Base-by-base conservation (phyloP, 257 asterid species). In the Rauvolfia tetraphylla region DNA sequence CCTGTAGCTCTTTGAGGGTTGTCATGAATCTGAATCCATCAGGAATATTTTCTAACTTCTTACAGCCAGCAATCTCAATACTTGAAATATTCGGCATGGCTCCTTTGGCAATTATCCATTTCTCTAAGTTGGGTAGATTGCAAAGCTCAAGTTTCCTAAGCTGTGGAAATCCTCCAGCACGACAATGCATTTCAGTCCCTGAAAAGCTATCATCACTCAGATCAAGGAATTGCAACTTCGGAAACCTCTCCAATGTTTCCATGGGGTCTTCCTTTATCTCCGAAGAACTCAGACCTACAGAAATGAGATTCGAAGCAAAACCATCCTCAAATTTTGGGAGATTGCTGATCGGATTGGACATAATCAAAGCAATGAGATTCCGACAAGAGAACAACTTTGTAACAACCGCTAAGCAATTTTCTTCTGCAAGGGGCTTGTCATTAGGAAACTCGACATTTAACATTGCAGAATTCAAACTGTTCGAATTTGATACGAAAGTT, bases 401-500 rank as follows among this genome's bases (percentile, higher is more conserved):
- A 9, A 56, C 7, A 23, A 56, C 3, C 7, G 31, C 0, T 5
- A 13, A 56, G 3, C 29, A 1, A 23, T 56, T n/a, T 13, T 22
- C 62, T 5, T 25, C 23, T 12, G 62, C 63, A 68, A 0, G 79
- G 3, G 53, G 86, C 77, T 74, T 90, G 84, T 39, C 77, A 80
- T 0, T 4, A 41, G 71, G 71, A 78, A 87, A 17, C 81, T 79
- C 41, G 1, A 84, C 79, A 51, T 88, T 71, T 53, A 89, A 78
- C 81, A 84, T 88, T 42, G 87, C 83, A 70, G 88, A 85, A 39
- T 81, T 87, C 51, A 86, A 83, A 74, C 62, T 76, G 76, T 83
- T 75, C 82, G 72, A 87, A 51, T 77, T 84, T 83, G 42, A 22
- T 6, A 56, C 7, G 7, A 56, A n/a, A 0, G 0, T 23, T 25